phyloP scores from a whole-genome alignment of 1,284 basidiomycete species.

The Sanghuangporus baumii region DNA sequence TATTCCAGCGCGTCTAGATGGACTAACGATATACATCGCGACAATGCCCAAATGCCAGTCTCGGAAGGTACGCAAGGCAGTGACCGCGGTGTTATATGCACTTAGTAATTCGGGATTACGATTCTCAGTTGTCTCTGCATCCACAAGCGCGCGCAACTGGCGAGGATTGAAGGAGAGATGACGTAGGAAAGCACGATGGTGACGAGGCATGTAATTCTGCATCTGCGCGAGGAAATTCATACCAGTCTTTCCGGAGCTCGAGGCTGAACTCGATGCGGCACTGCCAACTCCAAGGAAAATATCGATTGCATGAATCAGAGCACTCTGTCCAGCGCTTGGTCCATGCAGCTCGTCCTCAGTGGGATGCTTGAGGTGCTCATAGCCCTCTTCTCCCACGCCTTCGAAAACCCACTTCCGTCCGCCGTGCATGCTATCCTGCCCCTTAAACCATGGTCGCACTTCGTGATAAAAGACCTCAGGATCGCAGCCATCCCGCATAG shows the following conservation, averaged over 20 bases:
- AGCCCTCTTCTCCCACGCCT: slow-evolving; percentile 49
- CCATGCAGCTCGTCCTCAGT: slow-evolving; percentile 63
- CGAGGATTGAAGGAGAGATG: slow-evolving; percentile 67
- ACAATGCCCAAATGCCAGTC: slow-evolving; percentile 88
- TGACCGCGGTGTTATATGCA: slow-evolving; percentile 74
- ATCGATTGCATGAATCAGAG: slow-evolving; percentile 85
- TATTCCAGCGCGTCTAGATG: slow-evolving; percentile 38
- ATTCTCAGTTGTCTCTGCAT: slow-evolving; percentile 28
- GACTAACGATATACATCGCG: slow-evolving; percentile 78
- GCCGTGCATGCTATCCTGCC: slow-evolving; percentile 64
- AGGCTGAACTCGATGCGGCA: slow-evolving; percentile 22
- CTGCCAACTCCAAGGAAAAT: slow-evolving; percentile 85
- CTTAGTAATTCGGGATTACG: slow-evolving; percentile 35
- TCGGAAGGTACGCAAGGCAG: slow-evolving; percentile 73
- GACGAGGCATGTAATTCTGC: slow-evolving; percentile 87
- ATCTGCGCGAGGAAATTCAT: slow-evolving; percentile 70
- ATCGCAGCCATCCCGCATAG: slow-evolving; percentile 69
- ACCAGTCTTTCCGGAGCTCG: not conserved
- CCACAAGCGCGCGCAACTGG: slow-evolving; percentile 50
- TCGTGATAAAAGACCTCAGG: slow-evolving; percentile 80
- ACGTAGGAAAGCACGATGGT: slow-evolving; percentile 84
- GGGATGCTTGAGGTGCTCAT: slow-evolving; percentile 44
- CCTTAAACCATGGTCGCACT: slow-evolving; percentile 91
- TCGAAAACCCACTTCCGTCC: slow-evolving; percentile 76
- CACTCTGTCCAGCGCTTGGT: slow-evolving; percentile 88